Base-by-base conservation (phyloP, 257 asterid species). In the Scutellaria minor region DNA sequence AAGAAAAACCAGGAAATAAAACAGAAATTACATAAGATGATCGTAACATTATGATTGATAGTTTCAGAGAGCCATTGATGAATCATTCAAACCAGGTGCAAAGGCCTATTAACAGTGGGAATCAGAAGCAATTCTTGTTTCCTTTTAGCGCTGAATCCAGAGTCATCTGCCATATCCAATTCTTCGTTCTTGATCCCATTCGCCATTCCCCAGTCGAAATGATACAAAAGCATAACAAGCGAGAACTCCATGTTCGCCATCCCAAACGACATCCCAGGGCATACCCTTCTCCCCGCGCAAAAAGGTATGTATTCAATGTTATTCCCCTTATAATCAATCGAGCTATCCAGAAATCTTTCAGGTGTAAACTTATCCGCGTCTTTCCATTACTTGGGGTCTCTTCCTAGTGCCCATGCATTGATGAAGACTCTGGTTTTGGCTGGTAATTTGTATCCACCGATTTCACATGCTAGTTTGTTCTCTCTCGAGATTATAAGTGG, bases 201-300 rank as follows among this genome's bases (percentile, higher is more conserved):
- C 0, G 80, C 80, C 47, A 81, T 54, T 6, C 48, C 60, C 85
- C 82, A 73, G 24, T 81, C 77, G 46, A 80, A 73, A 50, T 73
- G 77, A 55, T 69, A 77, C 6, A 77, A 65, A 12, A 80, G 59
- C 8, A 46, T 22, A n/a, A 79, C 74, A 6, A 74, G 58, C 15
- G 68, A 31, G 48, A 69, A 63, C 63, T 77, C 82, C 13, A 81
- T 64, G 15, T 12, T 59, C 0, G 70, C 71, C 13, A 77, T 0
- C 2, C 71, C 81, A 27, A 80, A 66, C 2, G 78, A 52, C 14
- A 72, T 73, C 6, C 84, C 84, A 0, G 79, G 81, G 31, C 79
- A 68, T 9, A 76, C 72, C 70, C 79, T 72, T 66, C 81, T 76
- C 4, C 80, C 83, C 7, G 75, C 65, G 0, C 83, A 78, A 13